Evolutionary conservation across 129 eudicot genomes (phyloP), one percentile per base, ranked within the genome.

Genomic region (Deinandra increscens): DNA sequence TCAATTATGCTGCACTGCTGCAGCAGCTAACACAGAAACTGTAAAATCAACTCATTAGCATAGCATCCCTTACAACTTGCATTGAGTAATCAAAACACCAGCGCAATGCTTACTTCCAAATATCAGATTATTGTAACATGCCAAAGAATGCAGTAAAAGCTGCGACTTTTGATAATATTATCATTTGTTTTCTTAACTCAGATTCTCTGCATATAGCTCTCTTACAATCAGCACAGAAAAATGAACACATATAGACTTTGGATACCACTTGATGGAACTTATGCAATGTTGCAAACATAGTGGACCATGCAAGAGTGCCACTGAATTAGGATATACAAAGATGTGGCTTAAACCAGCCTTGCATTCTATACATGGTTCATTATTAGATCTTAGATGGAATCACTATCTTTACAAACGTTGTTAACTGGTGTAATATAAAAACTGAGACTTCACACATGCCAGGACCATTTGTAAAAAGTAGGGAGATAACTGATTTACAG

Each of bases 31-130:
- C 68, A 75, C 31, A 20, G 14, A 58, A 9, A 29, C 39, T 58
- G 61, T 74, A 36, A 13, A 68, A 37, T 66, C 74, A 46, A 59
- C 41, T 66, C 54, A 71, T 61, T 69, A 3, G 14, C 75, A 50
- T 60, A 50, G 26, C 31, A 50, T 8, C 59, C 14, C 56, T 70
- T 76, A 49, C 56, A 68, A 69, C 62, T 62, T 58, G 44, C 33
- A 41, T 71, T 55, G 10, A 13, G 39, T 12, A 38, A 9, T 70
- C 12, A 69, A 46, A 50, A 60, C 26, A 64, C 61, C n/a, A 44
- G 38, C n/a, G 10, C 51, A 51, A 31, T 23, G 34, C 71, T 66
- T 66, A 33, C 61, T 56, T 60, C 68, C 45, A 68, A 22, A 48
- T 37, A 45, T 46, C 51, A 60, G 20, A 68, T 59, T 68, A 36